These are phyloP conservation scores for Acephala macrosclerotiorum DNA, from an alignment of 2,329 filamentous ascomycete species.

Conservation along the genomic window DNA sequence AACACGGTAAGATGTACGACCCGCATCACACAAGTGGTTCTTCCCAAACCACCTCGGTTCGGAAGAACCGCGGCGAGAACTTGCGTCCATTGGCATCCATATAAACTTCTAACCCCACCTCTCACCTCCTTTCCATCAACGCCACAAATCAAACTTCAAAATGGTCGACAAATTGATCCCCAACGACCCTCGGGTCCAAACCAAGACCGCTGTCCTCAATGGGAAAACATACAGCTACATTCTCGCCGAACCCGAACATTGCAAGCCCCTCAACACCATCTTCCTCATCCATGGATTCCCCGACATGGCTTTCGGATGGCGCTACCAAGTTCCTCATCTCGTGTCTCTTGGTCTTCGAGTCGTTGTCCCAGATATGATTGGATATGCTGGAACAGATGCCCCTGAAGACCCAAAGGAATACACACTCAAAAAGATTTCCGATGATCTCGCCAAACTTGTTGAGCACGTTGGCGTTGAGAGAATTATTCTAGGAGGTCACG, in stretches of 20 bases:
- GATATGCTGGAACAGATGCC: slow-evolving; percentile 80
- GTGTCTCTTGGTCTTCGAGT: slow-evolving; percentile 77
- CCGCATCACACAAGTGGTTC: not conserved
- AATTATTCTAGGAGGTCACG: slow-evolving; percentile 88
- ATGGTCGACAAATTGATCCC: slow-evolving; percentile 68
- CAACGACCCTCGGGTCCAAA: slow-evolving; percentile 71
- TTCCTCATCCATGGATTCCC: slow-evolving; percentile 73
- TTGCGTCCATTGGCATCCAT: not conserved
- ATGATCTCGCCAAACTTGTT: slow-evolving; percentile 78
- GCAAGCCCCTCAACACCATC: slow-evolving; percentile 54
- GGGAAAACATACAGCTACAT: slow-evolving; percentile 76
- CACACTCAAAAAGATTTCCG: slow-evolving; percentile 73
- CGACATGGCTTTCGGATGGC: slow-evolving; percentile 84
- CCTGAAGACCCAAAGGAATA: slow-evolving; percentile 70
- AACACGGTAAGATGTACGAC: not conserved
- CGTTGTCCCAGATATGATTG: slow-evolving; percentile 84
- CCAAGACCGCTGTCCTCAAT: slow-evolving; percentile 68
- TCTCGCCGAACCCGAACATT: slow-evolving; percentile 56
- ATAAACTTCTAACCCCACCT: not conserved
- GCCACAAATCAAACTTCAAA: slow-evolving; percentile 47
- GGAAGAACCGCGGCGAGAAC: not conserved
- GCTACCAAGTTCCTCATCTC: slow-evolving; percentile 84
- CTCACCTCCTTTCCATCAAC: not conserved
- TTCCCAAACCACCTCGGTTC: not conserved
- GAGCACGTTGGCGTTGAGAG: slow-evolving; percentile 53